These are phyloP conservation scores for Coleophoma crateriformis DNA, from an alignment of 2,329 filamentous ascomycete species.

Conservation along the genomic window DNA sequence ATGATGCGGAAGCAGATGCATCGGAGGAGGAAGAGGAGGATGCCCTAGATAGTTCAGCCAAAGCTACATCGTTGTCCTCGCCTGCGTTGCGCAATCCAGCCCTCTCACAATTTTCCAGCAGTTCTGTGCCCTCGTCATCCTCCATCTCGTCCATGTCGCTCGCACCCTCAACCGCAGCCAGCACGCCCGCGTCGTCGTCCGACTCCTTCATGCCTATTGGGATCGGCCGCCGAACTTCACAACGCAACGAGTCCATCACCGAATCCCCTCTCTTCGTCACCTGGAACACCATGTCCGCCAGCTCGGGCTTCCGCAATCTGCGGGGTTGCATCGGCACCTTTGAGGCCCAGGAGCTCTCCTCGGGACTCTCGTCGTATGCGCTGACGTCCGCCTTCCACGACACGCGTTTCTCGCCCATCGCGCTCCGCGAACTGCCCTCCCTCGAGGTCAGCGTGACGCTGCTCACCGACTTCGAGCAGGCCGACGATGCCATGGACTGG, in stretches of 20 bases:
- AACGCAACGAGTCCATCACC: constrained; percentile 23
- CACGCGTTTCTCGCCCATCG: constrained; percentile 54
- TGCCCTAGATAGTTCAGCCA: constrained; percentile 2
- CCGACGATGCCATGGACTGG: constrained; percentile 75
- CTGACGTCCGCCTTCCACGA: constrained; percentile 69
- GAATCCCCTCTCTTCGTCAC: constrained; percentile 76
- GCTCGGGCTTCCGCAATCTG: constrained; percentile 43
- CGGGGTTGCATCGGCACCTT: constrained; percentile 98
- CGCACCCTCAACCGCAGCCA: constrained; percentile 27
- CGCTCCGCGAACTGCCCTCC: constrained; percentile 45
- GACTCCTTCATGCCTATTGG: constrained; percentile 19
- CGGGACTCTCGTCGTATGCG: constrained; percentile 74
- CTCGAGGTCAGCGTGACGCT: constrained; percentile 71
- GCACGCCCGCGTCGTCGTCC: constrained; percentile 40
- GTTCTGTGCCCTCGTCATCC: constrained; percentile 10
- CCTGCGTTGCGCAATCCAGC: constrained; percentile 7
- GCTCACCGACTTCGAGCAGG: constrained; percentile 78
- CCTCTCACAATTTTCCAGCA: constrained; percentile 12
- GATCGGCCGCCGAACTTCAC: constrained; percentile 12
- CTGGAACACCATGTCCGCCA: constrained; percentile 71
- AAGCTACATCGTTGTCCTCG: constrained; percentile 1
- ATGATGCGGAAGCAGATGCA: constrained; percentile 32
- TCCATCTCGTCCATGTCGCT: constrained; percentile 12
- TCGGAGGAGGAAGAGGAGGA: constrained; percentile 21
- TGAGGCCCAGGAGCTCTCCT: constrained; percentile 65